Base-by-base conservation (phyloP, 768 basidiomycete species). In the Tricholoma saponaceum region DNA sequence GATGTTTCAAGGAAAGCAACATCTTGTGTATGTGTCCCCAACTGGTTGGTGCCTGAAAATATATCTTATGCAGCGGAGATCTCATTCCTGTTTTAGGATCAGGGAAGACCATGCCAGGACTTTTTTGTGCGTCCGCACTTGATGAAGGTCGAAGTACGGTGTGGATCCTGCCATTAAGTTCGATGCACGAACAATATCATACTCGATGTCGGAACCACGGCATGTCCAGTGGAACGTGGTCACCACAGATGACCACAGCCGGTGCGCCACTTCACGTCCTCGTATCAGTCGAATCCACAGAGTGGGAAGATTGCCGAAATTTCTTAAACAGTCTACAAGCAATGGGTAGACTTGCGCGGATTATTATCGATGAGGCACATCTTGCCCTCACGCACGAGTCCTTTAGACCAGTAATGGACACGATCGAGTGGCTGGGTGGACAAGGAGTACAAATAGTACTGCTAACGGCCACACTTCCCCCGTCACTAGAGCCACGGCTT, bases 131-230 rank as follows among this genome's bases (percentile, higher is more conserved):
- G 10, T 33, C 33, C 10, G 33, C 5, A 33, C 33, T 33, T 33
- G 33, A 33, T 33, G 33, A 33, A 33, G 33, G 33, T 13, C 4
- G 33, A 33, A 33, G 33, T 33, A 33, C 61, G 1, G 37, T 66
- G 7, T 54, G 55, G 51, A 33, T 64, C 3, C 54, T 66, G 1
- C 65, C 61, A 4, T 55, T 64, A 4, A 7, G n/a, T 0, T 54
- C 64, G 4, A 59, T 66, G 61, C 63, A 64, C 30, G 54, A 59
- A 18, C 61, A 64, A 37, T 61, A 64, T 28, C 41, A 28, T 18
- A 20, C 2, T 12, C 33, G 53, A 12, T 49, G 49, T 46, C 2
- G 47, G 25, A 5, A 23, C 9, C 32, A 60, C 30, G 32, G 25
- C 8, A 46, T 62, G 3, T 32, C 51, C 1, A 54, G 55, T 22